Evolutionary conservation across 176 grass and related monocot species (phyloP).

Genomic region (Musa troglodytarum): DNA sequence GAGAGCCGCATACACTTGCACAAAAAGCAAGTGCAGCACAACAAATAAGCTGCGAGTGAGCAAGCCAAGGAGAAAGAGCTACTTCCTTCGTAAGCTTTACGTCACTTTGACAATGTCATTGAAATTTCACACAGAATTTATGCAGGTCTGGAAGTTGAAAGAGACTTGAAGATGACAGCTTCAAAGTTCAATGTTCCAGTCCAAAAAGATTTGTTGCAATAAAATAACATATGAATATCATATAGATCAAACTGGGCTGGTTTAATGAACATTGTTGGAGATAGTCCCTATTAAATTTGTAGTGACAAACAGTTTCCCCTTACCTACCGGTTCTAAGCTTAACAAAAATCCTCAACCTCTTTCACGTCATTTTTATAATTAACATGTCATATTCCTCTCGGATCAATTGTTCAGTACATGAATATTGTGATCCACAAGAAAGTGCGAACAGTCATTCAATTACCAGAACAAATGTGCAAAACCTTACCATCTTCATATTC

Average conservation of each 20-base stretch:
- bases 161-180: neutral
- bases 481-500: constrained; percentile 86
- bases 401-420: no score
- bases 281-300: neutral
- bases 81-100: neutral
- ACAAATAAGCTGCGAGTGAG: neutral
- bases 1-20: neutral
- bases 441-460: neutral
- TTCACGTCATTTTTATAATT: neutral
- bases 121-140: neutral
- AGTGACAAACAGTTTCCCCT: neutral
- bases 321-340: neutral
- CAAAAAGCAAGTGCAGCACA: neutral
- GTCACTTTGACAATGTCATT: no score
- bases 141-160: neutral
- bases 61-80: neutral
- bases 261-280: neutral
- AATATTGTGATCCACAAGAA: no score
- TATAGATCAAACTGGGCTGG: neutral
- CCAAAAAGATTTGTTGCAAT: no score
- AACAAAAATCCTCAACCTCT: neutral
- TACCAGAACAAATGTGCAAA: neutral
- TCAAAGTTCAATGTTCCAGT: neutral
- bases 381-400: neutral
- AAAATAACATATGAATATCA: no score